Evolutionary conservation across 2,329 filamentous ascomycete species (phyloP).

Genomic region (Coniochaeta pulveracea): DNA sequence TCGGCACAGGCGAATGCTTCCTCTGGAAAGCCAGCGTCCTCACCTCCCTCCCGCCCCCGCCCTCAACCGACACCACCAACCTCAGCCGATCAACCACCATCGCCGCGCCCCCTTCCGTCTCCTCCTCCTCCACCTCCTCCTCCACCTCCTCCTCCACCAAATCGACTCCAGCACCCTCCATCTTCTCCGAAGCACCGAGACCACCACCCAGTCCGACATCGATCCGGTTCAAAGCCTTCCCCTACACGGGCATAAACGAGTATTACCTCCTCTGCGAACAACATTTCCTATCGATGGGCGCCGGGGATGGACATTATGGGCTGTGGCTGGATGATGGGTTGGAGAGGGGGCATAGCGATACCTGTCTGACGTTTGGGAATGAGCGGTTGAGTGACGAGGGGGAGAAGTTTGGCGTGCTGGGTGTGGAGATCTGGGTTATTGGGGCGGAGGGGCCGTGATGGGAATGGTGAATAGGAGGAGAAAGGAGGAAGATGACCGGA

Average conservation of each 20-base stretch:
- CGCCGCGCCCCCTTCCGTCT: slow-evolving; percentile 12
- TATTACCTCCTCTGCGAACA: slow-evolving; percentile 92
- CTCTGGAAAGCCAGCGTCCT: slow-evolving; percentile 69
- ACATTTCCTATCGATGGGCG: slow-evolving; percentile 75
- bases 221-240: slow-evolving; percentile 94
- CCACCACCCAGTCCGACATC: slow-evolving; percentile 50
- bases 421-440: slow-evolving; percentile 89
- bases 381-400: slow-evolving; percentile 89
- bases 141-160: slow-evolving; percentile 13
- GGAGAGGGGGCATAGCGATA: slow-evolving; percentile 70
- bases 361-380: slow-evolving; percentile 88
- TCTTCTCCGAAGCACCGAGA: slow-evolving; percentile 9
- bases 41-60: slow-evolving; percentile 57
- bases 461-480: background rate
- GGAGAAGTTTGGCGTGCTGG: slow-evolving; percentile 80
- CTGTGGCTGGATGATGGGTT: slow-evolving; percentile 86
- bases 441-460: slow-evolving; percentile 31
- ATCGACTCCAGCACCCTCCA: slow-evolving; percentile 5
- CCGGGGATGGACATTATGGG: slow-evolving; percentile 81
- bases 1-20: slow-evolving; percentile 93
- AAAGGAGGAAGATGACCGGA: too few species aligned
- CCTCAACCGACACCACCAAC: slow-evolving; percentile 41
- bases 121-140: slow-evolving; percentile 9
- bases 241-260: slow-evolving; percentile 91
- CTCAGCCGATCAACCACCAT: slow-evolving; percentile 32